Evolutionary conservation across 176 grass and related monocot genomes (phyloP).

Genomic region (Lolium multiflorum): DNA sequence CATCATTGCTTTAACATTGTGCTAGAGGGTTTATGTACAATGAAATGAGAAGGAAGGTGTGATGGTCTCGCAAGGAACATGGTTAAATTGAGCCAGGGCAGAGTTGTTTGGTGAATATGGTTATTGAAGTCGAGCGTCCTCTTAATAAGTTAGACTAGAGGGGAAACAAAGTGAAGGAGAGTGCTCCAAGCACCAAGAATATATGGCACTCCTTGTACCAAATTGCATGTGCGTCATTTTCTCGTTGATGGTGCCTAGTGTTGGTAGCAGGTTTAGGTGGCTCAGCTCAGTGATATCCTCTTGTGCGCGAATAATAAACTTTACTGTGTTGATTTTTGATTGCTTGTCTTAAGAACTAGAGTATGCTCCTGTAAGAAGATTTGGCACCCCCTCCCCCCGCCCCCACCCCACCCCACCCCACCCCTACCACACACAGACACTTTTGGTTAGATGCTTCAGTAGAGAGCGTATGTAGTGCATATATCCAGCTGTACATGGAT

Average conservation of each 20-base stretch:
- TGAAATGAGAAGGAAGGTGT: background rate
- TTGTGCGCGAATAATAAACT: background rate
- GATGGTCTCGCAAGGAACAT: background rate
- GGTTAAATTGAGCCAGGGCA: background rate
- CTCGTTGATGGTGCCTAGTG: background rate
- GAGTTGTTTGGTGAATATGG: background rate
- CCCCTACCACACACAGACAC: too few species aligned
- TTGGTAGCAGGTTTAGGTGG: background rate
- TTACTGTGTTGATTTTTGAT: background rate
- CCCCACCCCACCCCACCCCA: too few species aligned
- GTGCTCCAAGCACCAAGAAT: background rate
- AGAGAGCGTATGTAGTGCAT: too few species aligned
- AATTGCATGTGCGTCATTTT: background rate
- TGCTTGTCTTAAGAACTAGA: background rate
- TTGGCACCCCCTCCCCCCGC: background rate
- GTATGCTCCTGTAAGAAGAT: background rate
- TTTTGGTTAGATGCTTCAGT: too few species aligned
- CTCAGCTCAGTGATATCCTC: background rate
- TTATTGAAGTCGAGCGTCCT: background rate
- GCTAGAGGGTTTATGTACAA: background rate
- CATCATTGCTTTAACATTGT: background rate
- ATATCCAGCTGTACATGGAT: too few species aligned
- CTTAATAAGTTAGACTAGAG: background rate
- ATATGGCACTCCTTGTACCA: background rate
- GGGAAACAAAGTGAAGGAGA: background rate